Percentiles rank a stretch among this genome's conserved stretches.
Evolutionary conservation across 805 yeast genomes (phyloP).

Genomic region (Sugiyamaella boreocaroliniensis): DNA sequence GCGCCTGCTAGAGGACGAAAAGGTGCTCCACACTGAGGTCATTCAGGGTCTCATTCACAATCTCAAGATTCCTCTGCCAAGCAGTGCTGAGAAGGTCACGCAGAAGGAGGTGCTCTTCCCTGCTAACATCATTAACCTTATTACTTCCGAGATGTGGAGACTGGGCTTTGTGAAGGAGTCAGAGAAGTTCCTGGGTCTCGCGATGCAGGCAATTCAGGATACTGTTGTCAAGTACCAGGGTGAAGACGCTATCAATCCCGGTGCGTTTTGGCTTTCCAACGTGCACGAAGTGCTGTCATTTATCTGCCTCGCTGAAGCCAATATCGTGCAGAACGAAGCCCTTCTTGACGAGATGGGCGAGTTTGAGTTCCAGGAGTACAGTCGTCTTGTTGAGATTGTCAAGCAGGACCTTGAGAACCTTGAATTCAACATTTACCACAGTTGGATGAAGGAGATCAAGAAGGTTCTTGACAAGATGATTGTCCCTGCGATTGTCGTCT

Average conservation of each 20-base stretch:
- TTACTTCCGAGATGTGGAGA: constrained; percentile 97
- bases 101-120: constrained; percentile 93
- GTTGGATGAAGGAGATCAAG: constrained; percentile 95
- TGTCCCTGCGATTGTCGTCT: constrained; percentile 88
- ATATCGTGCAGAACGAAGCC: constrained; percentile 79
- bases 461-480: constrained; percentile 85
- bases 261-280: constrained; percentile 96
- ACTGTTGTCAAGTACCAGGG: constrained; percentile 75
- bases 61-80: constrained; percentile 77
- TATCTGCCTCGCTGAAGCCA: constrained; percentile 86
- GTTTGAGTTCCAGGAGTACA: constrained; percentile 82
- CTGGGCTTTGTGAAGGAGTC: constrained; percentile 87
- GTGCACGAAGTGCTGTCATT: constrained; percentile 93
- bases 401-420: constrained; percentile 91
- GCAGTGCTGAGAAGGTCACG: constrained; percentile 74
- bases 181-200: constrained; percentile 85
- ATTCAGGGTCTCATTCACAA: constrained; percentile 81
- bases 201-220: constrained; percentile 76
- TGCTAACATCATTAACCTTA: constrained; percentile 86
- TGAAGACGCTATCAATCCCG: constrained; percentile 81
- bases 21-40: constrained; percentile 64
- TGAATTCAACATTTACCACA: constrained; percentile 87
- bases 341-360: constrained; percentile 80
- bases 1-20: constrained; percentile 28
- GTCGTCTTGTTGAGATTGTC: constrained; percentile 80